These are phyloP conservation scores for Cornus controversa DNA, from an alignment of 148 eudicot genomes.

Conservation along the genomic window DNA sequence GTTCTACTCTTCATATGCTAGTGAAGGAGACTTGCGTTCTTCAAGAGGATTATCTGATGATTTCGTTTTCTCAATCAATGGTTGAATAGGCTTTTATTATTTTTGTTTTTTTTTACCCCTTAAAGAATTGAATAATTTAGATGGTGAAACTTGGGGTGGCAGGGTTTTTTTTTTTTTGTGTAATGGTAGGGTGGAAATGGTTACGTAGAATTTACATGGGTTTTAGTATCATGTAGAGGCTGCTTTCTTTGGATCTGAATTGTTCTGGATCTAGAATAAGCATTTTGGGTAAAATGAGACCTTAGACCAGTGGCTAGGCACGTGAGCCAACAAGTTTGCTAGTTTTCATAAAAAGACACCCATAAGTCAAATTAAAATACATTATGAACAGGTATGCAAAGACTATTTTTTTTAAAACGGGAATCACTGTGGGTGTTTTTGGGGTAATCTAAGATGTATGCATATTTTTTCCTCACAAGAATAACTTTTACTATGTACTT, in stretches of 20 bases:
- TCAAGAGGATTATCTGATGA: constrained; percentile 56
- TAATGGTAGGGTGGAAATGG: background rate
- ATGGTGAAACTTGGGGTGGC: background rate
- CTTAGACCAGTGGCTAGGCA: too few species aligned
- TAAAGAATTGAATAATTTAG: background rate
- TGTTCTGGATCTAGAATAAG: background rate
- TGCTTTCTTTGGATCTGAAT: too few species aligned
- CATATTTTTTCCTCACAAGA: too few species aligned
- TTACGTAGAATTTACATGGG: background rate
- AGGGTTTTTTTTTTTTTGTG: background rate
- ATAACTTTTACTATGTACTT: too few species aligned
- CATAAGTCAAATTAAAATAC: too few species aligned
- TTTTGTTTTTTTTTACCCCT: too few species aligned
- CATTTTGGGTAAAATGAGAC: background rate
- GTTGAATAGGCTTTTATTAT: background rate
- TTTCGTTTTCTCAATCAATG: constrained; percentile 11
- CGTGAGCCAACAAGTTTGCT: too few species aligned
- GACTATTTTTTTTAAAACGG: too few species aligned
- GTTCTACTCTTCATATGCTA: constrained; percentile 41
- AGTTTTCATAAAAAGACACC: too few species aligned
- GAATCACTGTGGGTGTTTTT: too few species aligned
- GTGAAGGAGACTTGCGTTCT: constrained; percentile 34
- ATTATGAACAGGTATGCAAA: too few species aligned
- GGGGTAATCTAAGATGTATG: too few species aligned
- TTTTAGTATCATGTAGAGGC: background rate